Base-by-base conservation (phyloP, 495 filamentous ascomycete species). In the Penicillium antarcticum region DNA sequence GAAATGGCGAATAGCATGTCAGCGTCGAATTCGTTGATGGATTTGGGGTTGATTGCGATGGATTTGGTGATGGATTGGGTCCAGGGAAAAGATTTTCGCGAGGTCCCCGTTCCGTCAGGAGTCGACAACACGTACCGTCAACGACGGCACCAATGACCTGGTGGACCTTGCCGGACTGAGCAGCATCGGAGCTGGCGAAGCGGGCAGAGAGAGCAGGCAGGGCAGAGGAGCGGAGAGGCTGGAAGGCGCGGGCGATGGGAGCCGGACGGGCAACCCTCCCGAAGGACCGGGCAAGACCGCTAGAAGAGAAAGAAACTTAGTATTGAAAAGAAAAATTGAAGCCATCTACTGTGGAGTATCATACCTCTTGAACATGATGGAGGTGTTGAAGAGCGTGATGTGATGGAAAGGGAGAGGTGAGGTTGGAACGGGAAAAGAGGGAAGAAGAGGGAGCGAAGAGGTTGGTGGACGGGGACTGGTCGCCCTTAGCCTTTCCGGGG, bases 281-380 rank as follows among this genome's bases (percentile, higher is more conserved):
- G 75, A 89, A 83, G 77, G 78, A 76, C 76, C 85, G 85, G 77
- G 86, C 85, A 73, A 90, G 81, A 79, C 85, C 86, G 84, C 86
- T 89, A 54, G 26, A 57, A 41, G 54, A 32, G 56, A 42, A 51
- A 65, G 68, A 69, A 63, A 53, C 74, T 58, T 57, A 61, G 48
- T 52, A 48, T 59, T 52, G 45, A 67, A 68, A 80, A 60, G 79
- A 75, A 60, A 66, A 39, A 76, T 46, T 63, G 67, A 62, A 57
- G 68, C 74, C 65, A 77, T 73, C 60, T 63, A 49, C 76, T 37
- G 48, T 52, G 35, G 51, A 24, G 43, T 32, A 41, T 77, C 85
- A 74, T 75, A 92, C 88, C 87, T 91, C 87, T 89, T 89, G 80
- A 89, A 88, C 88, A 92, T 92, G 78, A 73, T 89, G 83, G 77